phyloP scores from a whole-genome alignment of 768 basidiomycete species.

The Kwoniella heveanensis region DNA sequence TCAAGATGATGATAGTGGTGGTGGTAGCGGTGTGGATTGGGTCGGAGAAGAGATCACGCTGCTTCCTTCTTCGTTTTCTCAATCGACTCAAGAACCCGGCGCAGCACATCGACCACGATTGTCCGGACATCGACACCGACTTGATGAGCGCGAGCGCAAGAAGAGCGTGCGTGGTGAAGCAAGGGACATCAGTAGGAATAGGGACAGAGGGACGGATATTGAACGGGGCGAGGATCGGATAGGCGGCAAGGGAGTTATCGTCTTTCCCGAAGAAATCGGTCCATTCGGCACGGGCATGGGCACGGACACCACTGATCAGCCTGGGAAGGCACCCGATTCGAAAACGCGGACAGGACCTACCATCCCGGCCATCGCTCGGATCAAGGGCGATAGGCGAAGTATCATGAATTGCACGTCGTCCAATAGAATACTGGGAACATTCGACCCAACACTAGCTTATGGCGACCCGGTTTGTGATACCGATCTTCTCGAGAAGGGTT shows the following conservation, averaged over 20 bases:
- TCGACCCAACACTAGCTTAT: neutral
- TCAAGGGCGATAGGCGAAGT: neutral
- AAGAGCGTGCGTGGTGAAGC: neutral
- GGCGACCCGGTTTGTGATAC: neutral
- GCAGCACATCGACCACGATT: neutral
- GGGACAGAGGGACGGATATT: neutral
- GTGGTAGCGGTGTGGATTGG: neutral
- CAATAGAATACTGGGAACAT: neutral
- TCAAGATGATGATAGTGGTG: neutral
- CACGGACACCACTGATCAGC: neutral
- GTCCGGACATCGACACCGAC: neutral
- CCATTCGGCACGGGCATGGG: neutral
- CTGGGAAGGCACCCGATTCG: neutral
- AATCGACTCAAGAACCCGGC: neutral
- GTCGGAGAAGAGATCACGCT: neutral
- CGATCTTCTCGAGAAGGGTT: neutral
- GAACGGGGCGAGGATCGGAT: slow-evolving; percentile 3
- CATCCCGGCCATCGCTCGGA: neutral
- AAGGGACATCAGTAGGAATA: neutral
- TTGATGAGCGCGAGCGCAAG: too few species aligned
- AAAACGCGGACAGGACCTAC: neutral
- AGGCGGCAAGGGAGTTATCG: slow-evolving; percentile 12
- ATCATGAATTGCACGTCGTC: neutral
- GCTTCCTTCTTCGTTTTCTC: neutral
- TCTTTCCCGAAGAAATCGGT: slow-evolving; percentile 16